Percentiles rank a stretch among this genome's conserved stretches.
Conservation (phyloP, 2,329 filamentous ascomycete genomes). For the Exophiala calicioides region DNA sequence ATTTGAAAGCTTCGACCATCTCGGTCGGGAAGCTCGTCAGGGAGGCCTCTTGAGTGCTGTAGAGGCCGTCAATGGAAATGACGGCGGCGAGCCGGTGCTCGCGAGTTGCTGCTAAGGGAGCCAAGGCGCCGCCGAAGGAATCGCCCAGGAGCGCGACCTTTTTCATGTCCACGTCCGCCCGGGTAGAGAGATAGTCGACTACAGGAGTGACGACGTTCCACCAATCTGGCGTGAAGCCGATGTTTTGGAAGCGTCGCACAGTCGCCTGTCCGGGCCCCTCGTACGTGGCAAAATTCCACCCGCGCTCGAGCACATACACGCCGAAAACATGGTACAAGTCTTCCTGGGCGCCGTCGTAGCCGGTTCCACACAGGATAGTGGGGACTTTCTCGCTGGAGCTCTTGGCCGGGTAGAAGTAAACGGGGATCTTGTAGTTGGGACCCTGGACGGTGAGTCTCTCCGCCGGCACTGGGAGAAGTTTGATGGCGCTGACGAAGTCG, state of each 20-base stretch:
- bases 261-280: constrained; percentile 49
- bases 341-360: constrained; percentile 48
- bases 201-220: constrained; percentile 43
- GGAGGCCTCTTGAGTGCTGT: no score
- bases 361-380: constrained; percentile 33
- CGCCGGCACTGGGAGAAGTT: constrained; percentile 40
- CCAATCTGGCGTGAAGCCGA: constrained; percentile 48
- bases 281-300: constrained; percentile 47
- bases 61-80: constrained; percentile 8
- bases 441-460: constrained; percentile 37
- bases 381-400: no score
- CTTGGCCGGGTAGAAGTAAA: constrained; percentile 38
- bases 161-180: constrained; percentile 3
- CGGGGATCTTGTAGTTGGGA: constrained; percentile 39
- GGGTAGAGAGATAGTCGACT: constrained; percentile 39
- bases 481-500: constrained; percentile 44
- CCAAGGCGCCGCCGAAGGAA: constrained; percentile 11
- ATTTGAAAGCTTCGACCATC: no score
- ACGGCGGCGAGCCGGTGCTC: constrained; percentile 11
- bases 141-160: constrained; percentile 1
- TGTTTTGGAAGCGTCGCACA: constrained; percentile 41
- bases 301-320: constrained; percentile 39
- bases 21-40: no score
- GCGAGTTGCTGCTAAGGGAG: constrained; percentile 9
- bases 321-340: constrained; percentile 43